A percentile compares a stretch with the other conserved stretches of the same genome.
Evolutionary conservation across 495 filamentous ascomycete species (phyloP).

Genomic region (Podospora sp.): DNA sequence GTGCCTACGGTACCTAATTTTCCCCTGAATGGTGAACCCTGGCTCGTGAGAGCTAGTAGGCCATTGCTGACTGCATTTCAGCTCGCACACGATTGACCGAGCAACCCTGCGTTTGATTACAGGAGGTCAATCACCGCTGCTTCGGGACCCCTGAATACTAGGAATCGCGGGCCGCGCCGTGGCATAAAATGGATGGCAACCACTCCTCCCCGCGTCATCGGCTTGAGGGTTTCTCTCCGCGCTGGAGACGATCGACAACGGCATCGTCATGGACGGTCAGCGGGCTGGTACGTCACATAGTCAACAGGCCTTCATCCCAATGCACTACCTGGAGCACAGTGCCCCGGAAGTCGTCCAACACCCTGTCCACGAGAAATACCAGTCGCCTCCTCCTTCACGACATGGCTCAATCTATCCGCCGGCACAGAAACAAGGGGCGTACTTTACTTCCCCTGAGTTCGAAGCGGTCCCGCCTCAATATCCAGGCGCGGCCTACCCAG

Average conservation of each 20-base stretch:
- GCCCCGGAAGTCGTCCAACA: constrained; percentile 8
- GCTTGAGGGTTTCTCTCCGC: not conserved
- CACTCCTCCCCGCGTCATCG: not conserved
- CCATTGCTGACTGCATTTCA: not conserved
- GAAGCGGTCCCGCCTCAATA: constrained; percentile 12
- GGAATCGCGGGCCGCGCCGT: not conserved
- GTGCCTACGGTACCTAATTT: too few relatives aligned
- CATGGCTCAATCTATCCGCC: not conserved
- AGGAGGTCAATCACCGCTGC: constrained; percentile 1
- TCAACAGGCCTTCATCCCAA: not conserved
- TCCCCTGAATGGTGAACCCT: too few relatives aligned
- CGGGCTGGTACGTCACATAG: constrained; percentile 1
- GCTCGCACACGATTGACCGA: not conserved
- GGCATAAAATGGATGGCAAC: not conserved
- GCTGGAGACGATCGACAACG: not conserved
- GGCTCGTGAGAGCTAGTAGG: too few relatives aligned
- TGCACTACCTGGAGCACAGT: constrained; percentile 7
- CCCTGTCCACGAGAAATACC: not conserved
- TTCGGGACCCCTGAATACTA: not conserved
- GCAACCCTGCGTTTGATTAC: not conserved
- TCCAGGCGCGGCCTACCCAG: constrained; percentile 14
- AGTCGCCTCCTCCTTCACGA: not conserved
- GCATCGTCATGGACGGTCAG: constrained; percentile 1
- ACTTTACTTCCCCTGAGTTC: not conserved
- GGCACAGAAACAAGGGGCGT: not conserved